Evolutionary conservation across 805 yeast genomes (phyloP), one percentile per base, ranked within the genome.

Genomic region (Lipomyces lipofer): DNA sequence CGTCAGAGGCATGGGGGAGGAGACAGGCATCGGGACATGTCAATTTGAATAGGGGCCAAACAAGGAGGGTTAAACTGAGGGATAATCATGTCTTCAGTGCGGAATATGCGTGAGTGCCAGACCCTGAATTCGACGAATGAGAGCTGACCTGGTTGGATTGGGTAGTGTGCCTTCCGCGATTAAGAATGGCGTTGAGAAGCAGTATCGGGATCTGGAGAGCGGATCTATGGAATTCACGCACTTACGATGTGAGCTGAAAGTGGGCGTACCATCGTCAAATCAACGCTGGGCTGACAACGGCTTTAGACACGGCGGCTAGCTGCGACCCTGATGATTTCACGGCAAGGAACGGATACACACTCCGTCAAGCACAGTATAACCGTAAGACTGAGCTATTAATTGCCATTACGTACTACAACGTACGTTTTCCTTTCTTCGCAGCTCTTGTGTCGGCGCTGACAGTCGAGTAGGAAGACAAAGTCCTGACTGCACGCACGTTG

Each of bases 391-490:
- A 83, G 67, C 68, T 83, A 66, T 75, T 83, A 72, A 74, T 83
- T 49, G 84, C 83, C 22, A 68, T 83, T 56, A 83, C 87, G 30
- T 83, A 82, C 79, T 82, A 83, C 66, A 83, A 83, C 64, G n/a
- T n/a, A n/a, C n/a, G n/a, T n/a, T n/a, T n/a, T n/a, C n/a, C n/a
- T n/a, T n/a, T n/a, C n/a, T n/a, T n/a, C n/a, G n/a, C n/a, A n/a
- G n/a, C n/a, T n/a, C n/a, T n/a, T n/a, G n/a, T n/a, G n/a, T n/a
- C n/a, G n/a, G n/a, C n/a, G n/a, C n/a, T n/a, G n/a, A n/a, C n/a
- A n/a, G n/a, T n/a, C n/a, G n/a, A n/a, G n/a, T n/a, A n/a, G n/a
- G 87, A 83, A 67, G 86, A 83, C 69, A 85, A 82, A 67, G 72
- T 77, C 36, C 70, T 83, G 47, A 75, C 83, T 40, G 84, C 85